A percentile compares a stretch with the other conserved stretches of the same genome.
phyloP scores from a whole-genome alignment of 176 grass and related monocot genomes.

The Carex littledalei region DNA sequence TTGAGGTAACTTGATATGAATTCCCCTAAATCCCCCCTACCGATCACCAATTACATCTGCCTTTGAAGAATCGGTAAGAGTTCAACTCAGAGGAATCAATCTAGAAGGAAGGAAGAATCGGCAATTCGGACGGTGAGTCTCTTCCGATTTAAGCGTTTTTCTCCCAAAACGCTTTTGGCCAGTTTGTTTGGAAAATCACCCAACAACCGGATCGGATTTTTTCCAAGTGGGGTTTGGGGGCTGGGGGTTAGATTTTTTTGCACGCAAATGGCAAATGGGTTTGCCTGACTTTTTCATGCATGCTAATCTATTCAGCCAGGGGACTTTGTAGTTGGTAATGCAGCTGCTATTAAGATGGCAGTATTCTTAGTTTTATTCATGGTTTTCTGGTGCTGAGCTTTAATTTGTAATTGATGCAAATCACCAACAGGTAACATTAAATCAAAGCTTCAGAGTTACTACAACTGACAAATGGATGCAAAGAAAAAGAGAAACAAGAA shows the following conservation, averaged over 20 bases:
- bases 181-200: not conserved
- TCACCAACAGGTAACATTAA: conserved; percentile 4
- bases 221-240: not conserved
- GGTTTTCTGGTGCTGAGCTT: conserved; percentile 1
- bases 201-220: not conserved
- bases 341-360: not conserved
- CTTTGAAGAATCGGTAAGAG: not conserved
- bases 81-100: not conserved
- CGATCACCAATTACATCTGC: not conserved
- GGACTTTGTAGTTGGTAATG: not conserved
- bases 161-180: not conserved
- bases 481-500: conserved; percentile 96
- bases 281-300: not conserved
- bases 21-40: not conserved
- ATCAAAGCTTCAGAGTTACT: not conserved
- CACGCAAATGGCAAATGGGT: not conserved
- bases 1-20: too few species aligned
- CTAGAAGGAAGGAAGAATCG: not conserved
- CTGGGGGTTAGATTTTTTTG: too few species aligned
- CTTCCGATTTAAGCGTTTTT: not conserved
- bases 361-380: not conserved
- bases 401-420: not conserved
- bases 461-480: conserved; percentile 47
- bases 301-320: not conserved
- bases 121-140: not conserved